Evolutionary conservation across 1,284 basidiomycete species (phyloP).

Genomic region (Boletus holoroseus): DNA sequence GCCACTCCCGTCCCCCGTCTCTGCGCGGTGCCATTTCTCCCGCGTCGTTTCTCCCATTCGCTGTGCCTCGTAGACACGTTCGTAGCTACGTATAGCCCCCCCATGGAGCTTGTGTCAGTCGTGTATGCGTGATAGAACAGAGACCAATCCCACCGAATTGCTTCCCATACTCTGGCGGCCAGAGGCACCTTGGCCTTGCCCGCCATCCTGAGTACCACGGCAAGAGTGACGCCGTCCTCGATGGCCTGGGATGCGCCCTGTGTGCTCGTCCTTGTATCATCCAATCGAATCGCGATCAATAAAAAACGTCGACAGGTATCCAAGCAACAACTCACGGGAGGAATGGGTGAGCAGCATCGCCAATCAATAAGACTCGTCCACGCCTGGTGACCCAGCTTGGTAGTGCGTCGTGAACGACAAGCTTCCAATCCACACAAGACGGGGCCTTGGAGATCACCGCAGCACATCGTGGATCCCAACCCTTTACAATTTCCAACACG

Average conservation of each 20-base stretch:
- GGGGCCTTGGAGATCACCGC: slow-evolving; percentile 26
- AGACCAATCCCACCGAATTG: slow-evolving; percentile 20
- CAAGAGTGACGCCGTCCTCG: slow-evolving; percentile 31
- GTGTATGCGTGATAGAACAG: neutral
- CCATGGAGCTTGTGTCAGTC: neutral
- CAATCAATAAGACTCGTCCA: slow-evolving; percentile 28
- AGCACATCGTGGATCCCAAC: slow-evolving; percentile 30
- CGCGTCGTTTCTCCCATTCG: slow-evolving; percentile 29
- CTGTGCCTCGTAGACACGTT: slow-evolving; percentile 27
- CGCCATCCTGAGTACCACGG: slow-evolving; percentile 20
- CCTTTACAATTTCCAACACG: slow-evolving; percentile 26
- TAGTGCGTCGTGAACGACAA: slow-evolving; percentile 31
- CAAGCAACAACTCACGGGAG: slow-evolving; percentile 20
- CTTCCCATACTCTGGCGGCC: slow-evolving; percentile 27
- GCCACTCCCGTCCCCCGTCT: slow-evolving; percentile 14
- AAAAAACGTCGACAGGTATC: neutral
- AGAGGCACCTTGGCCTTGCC: slow-evolving; percentile 22
- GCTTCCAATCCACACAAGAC: slow-evolving; percentile 32
- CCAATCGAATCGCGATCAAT: neutral
- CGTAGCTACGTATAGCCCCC: slow-evolving; percentile 16
- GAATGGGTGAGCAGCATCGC: slow-evolving; percentile 32
- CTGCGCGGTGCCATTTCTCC: slow-evolving; percentile 27
- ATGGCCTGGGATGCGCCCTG: slow-evolving; percentile 31
- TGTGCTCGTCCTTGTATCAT: slow-evolving; percentile 22
- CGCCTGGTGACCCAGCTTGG: slow-evolving; percentile 30